phyloP scores from a whole-genome alignment of 1,284 basidiomycete genomes.

The Rhodotorula mucilaginosa region DNA sequence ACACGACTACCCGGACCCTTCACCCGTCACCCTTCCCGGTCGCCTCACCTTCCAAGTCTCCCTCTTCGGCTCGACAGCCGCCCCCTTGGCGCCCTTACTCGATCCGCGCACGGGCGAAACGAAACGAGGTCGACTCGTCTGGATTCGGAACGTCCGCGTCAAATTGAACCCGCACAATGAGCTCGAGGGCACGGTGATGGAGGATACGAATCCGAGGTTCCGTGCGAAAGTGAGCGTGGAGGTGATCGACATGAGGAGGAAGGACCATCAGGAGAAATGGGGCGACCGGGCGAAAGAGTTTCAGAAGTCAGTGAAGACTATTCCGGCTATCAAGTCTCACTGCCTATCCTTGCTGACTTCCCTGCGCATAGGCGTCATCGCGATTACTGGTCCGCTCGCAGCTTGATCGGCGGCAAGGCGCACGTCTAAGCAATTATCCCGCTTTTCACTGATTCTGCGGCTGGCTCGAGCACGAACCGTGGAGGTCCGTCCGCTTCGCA shows the following conservation, averaged over 20 bases:
- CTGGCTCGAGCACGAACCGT: too few relatives aligned
- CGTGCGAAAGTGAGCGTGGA: slow-evolving; percentile 4
- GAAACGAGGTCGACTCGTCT: slow-evolving; percentile 13
- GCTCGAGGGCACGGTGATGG: slow-evolving; percentile 20
- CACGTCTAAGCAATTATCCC: background rate
- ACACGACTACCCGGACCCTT: background rate
- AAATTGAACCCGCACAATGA: background rate
- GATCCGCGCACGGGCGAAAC: background rate
- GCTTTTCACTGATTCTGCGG: background rate
- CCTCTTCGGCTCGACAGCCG: slow-evolving; percentile 18
- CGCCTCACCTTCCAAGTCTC: slow-evolving; percentile 14
- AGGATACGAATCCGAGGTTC: slow-evolving; percentile 12
- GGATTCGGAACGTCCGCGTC: slow-evolving; percentile 12
- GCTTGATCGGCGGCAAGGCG: background rate
- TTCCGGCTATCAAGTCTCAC: rapidly evolving
- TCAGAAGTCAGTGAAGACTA: slow-evolving; percentile 1
- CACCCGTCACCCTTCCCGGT: background rate
- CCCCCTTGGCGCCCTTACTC: slow-evolving; percentile 3
- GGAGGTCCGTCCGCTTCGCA: too few relatives aligned
- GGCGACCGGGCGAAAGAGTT: slow-evolving; percentile 1
- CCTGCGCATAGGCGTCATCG: background rate
- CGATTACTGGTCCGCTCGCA: slow-evolving; percentile 13
- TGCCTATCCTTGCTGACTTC: too few relatives aligned
- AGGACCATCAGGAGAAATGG: slow-evolving; percentile 5
- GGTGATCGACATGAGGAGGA: slow-evolving; percentile 1